phyloP scores from a whole-genome alignment of 176 grass and related monocot species.

The Pontederia crassipes region DNA sequence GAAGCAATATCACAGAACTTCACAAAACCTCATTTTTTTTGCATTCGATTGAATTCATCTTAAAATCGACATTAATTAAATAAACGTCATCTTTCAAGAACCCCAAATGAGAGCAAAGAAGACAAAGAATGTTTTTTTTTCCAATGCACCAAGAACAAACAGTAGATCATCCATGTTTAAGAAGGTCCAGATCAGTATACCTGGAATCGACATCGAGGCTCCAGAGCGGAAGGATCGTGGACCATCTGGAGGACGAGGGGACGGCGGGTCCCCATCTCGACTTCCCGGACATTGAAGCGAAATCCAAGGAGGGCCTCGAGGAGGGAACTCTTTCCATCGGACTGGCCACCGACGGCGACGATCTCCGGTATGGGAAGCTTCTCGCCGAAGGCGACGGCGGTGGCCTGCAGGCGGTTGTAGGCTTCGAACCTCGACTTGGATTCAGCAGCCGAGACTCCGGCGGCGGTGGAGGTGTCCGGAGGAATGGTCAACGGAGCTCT shows the following conservation, averaged over 20 bases:
- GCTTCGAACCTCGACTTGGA: conserved; percentile 85
- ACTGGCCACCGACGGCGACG: conserved; percentile 75
- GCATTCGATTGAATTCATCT: too few relatives aligned
- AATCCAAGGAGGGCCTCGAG: conserved; percentile 89
- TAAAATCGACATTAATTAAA: too few relatives aligned
- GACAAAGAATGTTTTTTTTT: too few relatives aligned
- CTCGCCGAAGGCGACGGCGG: conserved; percentile 82
- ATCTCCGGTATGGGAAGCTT: conserved; percentile 96
- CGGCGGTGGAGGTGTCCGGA: conserved; percentile 4
- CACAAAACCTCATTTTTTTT: too few relatives aligned
- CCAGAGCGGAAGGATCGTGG: conserved; percentile 71
- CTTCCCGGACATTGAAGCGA: conserved; percentile 95
- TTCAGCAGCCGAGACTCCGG: conserved; percentile 29
- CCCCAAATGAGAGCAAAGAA: too few relatives aligned
- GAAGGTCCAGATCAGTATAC: conserved; percentile 1
- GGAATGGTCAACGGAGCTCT: conserved; percentile 2
- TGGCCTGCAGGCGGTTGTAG: conserved; percentile 94
- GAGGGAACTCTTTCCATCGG: conserved; percentile 91
- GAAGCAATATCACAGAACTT: too few relatives aligned
- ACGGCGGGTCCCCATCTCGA: conserved; percentile 93
- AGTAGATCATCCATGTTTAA: background rate
- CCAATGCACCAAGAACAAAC: too few relatives aligned
- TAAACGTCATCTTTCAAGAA: too few relatives aligned
- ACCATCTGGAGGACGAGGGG: conserved; percentile 99
- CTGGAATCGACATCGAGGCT: conserved; percentile 95